A percentile compares a stretch with the other conserved stretches of the same genome.
phyloP scores from a whole-genome alignment of 306 rosid species.

The Hippophae tibetana region DNA sequence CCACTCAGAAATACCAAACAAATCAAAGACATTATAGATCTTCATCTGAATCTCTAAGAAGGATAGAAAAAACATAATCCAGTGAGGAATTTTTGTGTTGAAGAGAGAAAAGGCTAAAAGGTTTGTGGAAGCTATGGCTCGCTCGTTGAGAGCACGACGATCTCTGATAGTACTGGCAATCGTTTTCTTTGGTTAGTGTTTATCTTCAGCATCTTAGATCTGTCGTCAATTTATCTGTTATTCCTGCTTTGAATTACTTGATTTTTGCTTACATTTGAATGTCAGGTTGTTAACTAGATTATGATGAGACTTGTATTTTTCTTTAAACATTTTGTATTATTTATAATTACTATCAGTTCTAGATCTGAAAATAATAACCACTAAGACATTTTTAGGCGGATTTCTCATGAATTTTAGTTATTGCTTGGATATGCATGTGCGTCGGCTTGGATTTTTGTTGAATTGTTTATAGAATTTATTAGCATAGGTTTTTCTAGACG shows the following conservation, averaged over 20 bases:
- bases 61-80: not conserved
- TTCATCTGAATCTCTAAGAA: constrained; percentile 11
- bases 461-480: too few relatives aligned
- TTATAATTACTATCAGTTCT: not conserved
- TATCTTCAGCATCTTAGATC: constrained; percentile 26
- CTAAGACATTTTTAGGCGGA: not conserved
- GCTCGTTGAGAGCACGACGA: constrained; percentile 55
- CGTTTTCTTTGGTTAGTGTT: constrained; percentile 48
- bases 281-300: not conserved
- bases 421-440: not conserved
- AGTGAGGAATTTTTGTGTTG: constrained; percentile 3
- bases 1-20: not conserved
- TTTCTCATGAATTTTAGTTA: not conserved
- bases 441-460: not conserved
- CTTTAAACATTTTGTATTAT: not conserved
- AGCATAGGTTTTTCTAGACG: too few relatives aligned
- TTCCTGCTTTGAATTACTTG: too few relatives aligned
- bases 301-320: not conserved
- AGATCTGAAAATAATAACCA: not conserved
- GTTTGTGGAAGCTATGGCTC: constrained; percentile 36
- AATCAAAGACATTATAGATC: not conserved
- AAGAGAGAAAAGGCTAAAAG: not conserved
- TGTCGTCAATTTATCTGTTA: not conserved
- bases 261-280: not conserved
- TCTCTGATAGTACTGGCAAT: constrained; percentile 62